Conservation (phyloP, 768 basidiomycete genomes). For the Auricularia heimuer region DNA sequence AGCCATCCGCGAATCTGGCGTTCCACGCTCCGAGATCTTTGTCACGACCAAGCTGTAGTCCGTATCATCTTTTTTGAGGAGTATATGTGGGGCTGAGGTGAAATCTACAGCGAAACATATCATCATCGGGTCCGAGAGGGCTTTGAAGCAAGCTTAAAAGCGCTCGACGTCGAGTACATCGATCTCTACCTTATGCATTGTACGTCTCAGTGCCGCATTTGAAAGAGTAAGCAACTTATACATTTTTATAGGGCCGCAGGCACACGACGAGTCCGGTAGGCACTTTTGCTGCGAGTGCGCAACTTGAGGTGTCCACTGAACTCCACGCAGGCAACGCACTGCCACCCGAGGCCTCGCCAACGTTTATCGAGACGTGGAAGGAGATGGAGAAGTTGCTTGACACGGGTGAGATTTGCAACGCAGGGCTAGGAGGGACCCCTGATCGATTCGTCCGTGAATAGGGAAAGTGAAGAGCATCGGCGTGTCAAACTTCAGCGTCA, state of each 20-base stretch:
- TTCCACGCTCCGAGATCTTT: conserved; percentile 14
- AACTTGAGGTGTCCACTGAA: neutral
- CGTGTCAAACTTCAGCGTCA: conserved; percentile 50
- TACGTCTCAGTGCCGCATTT: neutral
- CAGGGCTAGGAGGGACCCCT: too few relatives aligned
- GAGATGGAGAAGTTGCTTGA: conserved; percentile 26
- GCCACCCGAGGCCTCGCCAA: conserved; percentile 18
- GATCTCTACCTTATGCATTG: conserved; percentile 38
- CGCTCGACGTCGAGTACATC: conserved; percentile 35
- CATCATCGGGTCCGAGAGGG: conserved; percentile 31
- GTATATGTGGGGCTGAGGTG: neutral
- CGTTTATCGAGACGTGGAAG: conserved; percentile 27
- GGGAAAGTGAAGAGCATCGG: conserved; percentile 40
- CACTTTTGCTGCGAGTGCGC: conserved; percentile 6
- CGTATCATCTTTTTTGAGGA: neutral
- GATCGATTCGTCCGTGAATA: conserved; percentile 7
- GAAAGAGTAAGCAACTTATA: neutral
- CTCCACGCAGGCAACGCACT: conserved; percentile 9
- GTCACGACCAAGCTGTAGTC: conserved; percentile 19
- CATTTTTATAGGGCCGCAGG: conserved; percentile 19
- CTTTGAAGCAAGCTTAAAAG: conserved; percentile 32
- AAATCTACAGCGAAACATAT: conserved; percentile 11
- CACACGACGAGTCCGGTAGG: conserved; percentile 11
- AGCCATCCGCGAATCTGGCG: conserved; percentile 28
- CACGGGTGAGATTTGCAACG: conserved; percentile 13